Base-by-base conservation (phyloP, 2,329 filamentous ascomycete species). In the Colletotrichum musicola region DNA sequence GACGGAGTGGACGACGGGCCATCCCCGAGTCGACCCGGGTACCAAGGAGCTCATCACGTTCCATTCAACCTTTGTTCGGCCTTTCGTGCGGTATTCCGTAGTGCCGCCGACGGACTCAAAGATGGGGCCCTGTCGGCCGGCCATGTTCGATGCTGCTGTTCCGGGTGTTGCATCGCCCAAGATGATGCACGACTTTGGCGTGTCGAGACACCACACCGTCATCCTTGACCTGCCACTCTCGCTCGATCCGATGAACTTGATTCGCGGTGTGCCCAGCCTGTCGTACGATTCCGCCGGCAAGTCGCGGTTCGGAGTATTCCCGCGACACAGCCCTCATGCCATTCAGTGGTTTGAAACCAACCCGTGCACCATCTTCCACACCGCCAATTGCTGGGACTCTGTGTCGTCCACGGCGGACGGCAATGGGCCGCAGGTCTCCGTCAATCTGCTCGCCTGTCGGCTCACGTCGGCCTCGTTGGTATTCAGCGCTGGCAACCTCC, bases 101-200 rank as follows among this genome's bases (percentile, higher is more conserved):
- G 66, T 81, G 6, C 71, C 70, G 35, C 73, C 75, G 0, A 65
- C 64, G 9, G 7, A 62, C 18, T 5, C 66, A 14, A 69, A 69
- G 38, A 13, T 30, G 4, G 18, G 4, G 6, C 13, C 44, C 2
- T 9, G 50, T 6, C 22, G 30, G 16, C 57, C 72, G 81, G 55
- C 79, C 3, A 62, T 66, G 13, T 79, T 91, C 64, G 88, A 88
- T 71, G 78, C 82, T 6, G 81, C 89, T 0, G 83, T 93, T 0
- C 86, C 89, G 0, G 90, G 90, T 0, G 82, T 93, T 27, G 81
- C 81, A 4, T 86, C 86, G 1, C 87, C 90, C 1, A 92, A 90
- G 75, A 90, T 93, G 85, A 93, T 93, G 90, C 91, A 93, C 74
- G 91, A 93, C 75, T 93, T 93, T 77, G 91, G 91, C 14, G 90